Conservation (phyloP, 495 filamentous ascomycete genomes). For the Neurospora sp. region DNA sequence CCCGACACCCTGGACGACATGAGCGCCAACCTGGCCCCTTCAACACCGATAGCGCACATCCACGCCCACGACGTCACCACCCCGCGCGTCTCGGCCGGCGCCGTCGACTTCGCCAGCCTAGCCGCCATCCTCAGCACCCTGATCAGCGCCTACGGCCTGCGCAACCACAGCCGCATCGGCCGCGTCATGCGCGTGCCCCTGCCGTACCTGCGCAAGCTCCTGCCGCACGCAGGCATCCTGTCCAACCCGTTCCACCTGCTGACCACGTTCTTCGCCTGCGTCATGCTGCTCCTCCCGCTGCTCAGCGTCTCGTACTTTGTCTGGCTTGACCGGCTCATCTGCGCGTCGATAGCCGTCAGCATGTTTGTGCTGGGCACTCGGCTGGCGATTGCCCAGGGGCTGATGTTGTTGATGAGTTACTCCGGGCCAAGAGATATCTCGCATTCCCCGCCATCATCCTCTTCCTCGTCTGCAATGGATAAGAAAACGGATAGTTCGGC, state of each 20-base stretch:
- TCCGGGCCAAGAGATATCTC: constrained; percentile 8
- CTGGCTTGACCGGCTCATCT: constrained; percentile 75
- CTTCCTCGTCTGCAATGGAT: too few relatives aligned
- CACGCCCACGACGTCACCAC: constrained; percentile 34
- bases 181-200: constrained; percentile 70
- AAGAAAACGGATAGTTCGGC: constrained; percentile 6
- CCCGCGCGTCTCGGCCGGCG: constrained; percentile 36
- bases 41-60: background rate
- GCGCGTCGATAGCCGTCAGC: constrained; percentile 61
- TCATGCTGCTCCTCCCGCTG: constrained; percentile 77
- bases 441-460: background rate
- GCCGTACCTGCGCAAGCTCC: constrained; percentile 47
- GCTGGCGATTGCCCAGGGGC: constrained; percentile 72
- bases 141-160: constrained; percentile 74
- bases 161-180: constrained; percentile 90
- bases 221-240: constrained; percentile 53
- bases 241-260: constrained; percentile 91
- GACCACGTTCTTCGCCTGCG: constrained; percentile 70
- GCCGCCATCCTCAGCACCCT: constrained; percentile 83
- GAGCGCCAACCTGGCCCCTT: background rate
- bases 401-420: constrained; percentile 93
- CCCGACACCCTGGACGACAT: constrained; percentile 34
- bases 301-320: constrained; percentile 63
- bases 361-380: constrained; percentile 83
- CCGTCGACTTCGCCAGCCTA: constrained; percentile 71